Evolutionary conservation across 208 protist species (phyloP).

Genomic region (Leishmania lainsoni): DNA sequence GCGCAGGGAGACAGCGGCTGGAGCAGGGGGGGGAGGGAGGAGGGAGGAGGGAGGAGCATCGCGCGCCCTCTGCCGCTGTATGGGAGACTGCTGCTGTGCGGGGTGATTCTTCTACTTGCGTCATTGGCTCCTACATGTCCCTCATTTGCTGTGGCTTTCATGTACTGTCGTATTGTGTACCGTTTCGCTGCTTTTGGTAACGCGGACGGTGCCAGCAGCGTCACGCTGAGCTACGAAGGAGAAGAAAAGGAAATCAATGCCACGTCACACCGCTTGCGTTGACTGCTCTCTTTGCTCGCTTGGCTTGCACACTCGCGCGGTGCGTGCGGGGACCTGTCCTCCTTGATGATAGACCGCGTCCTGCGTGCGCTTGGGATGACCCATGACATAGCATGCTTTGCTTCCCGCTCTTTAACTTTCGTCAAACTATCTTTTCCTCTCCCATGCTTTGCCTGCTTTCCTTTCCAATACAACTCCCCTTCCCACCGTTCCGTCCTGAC

Average conservation of each 20-base stretch:
- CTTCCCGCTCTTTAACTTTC: neutral
- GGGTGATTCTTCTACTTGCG: neutral
- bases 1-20: neutral
- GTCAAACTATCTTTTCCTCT: neutral
- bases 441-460: neutral
- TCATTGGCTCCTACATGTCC: neutral
- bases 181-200: too few species aligned
- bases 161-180: neutral
- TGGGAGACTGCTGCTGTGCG: neutral
- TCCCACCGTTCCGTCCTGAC: too few species aligned
- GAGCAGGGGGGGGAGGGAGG: neutral
- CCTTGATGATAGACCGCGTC: neutral
- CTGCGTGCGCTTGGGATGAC: neutral
- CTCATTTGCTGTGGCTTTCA: too few species aligned
- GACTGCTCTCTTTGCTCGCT: neutral
- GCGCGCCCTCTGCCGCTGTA: neutral
- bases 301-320: neutral
- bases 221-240: neutral
- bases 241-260: neutral
- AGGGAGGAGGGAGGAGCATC: neutral
- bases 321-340: neutral
- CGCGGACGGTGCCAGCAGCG: too few species aligned
- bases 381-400: neutral
- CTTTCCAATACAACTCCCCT: neutral
- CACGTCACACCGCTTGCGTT: neutral